A percentile compares a stretch with the other conserved stretches of the same genome.
These are phyloP conservation scores for Hamamelis virginiana DNA, from an alignment of 164 flowering plant genomes.

Conservation along the genomic window DNA sequence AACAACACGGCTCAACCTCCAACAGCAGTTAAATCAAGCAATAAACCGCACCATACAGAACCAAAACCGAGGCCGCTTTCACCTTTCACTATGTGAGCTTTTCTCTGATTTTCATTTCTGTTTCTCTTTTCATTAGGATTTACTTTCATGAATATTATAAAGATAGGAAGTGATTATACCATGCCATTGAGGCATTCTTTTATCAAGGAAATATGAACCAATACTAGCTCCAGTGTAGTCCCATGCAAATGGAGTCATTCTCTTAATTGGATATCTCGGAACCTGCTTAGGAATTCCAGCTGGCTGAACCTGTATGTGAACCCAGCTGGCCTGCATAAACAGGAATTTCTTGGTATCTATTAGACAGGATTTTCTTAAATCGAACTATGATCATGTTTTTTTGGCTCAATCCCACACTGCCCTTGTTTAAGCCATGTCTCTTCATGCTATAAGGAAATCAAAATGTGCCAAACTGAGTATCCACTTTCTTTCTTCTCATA, in stretches of 20 bases:
- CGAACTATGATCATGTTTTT: background rate
- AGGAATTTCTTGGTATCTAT: background rate
- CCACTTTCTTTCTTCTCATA: background rate
- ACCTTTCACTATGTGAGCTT: conserved; percentile 58
- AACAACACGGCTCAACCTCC: conserved; percentile 16
- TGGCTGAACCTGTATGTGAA: no score
- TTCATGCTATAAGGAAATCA: background rate
- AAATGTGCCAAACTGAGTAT: background rate
- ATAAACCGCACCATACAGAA: conserved; percentile 9
- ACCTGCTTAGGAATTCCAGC: no score
- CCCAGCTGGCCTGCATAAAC: no score
- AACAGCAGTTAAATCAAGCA: conserved; percentile 15
- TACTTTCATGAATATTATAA: background rate
- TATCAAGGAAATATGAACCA: no score
- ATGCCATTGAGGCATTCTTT: background rate
- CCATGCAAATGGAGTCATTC: no score
- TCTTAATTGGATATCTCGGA: no score
- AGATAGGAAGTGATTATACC: no score
- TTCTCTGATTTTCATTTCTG: background rate
- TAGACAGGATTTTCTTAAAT: background rate
- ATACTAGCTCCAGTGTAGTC: no score
- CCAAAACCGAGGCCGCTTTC: conserved; percentile 51
- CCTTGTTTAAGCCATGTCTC: background rate
- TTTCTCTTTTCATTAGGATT: background rate
- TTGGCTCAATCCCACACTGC: no score